Conservation (phyloP, 2,329 filamentous ascomycete genomes). For the Cladosporium oxysporum region DNA sequence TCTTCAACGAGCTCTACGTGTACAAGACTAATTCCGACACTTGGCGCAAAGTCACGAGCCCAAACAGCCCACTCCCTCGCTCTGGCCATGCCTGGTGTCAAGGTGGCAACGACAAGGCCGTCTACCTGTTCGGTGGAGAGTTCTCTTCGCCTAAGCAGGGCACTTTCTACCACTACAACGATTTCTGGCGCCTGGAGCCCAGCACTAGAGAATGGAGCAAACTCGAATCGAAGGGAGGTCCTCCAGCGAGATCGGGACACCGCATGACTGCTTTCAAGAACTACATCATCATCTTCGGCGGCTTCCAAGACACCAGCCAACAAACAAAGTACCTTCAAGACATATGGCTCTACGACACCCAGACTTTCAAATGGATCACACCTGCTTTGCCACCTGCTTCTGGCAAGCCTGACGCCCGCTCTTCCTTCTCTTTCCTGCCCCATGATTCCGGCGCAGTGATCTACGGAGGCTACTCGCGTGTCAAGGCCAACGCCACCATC, state of each 20-base stretch:
- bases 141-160: constrained; percentile 97
- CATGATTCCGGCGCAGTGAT: constrained; percentile 88
- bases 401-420: constrained; percentile 85
- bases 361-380: constrained; percentile 80
- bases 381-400: constrained; percentile 70
- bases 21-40: constrained; percentile 81
- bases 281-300: constrained; percentile 92
- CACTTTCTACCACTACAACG: constrained; percentile 98
- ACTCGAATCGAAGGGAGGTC: constrained; percentile 76
- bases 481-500: constrained; percentile 71
- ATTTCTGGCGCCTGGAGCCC: constrained; percentile 93
- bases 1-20: constrained; percentile 67
- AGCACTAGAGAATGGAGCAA: constrained; percentile 85
- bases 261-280: constrained; percentile 97
- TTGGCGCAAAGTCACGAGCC: constrained; percentile 87
- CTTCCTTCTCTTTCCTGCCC: constrained; percentile 87
- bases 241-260: constrained; percentile 77
- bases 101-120: constrained; percentile 77
- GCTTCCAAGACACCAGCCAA: constrained; percentile 95
- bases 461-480: constrained; percentile 89
- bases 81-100: constrained; percentile 95
- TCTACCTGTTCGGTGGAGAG: constrained; percentile 95
- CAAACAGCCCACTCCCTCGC: constrained; percentile 86
- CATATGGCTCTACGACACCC: constrained; percentile 92
- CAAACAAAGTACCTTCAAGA: constrained; percentile 93